Conservation (phyloP, 2,329 filamentous ascomycete species). For the Xylogone sp. region DNA sequence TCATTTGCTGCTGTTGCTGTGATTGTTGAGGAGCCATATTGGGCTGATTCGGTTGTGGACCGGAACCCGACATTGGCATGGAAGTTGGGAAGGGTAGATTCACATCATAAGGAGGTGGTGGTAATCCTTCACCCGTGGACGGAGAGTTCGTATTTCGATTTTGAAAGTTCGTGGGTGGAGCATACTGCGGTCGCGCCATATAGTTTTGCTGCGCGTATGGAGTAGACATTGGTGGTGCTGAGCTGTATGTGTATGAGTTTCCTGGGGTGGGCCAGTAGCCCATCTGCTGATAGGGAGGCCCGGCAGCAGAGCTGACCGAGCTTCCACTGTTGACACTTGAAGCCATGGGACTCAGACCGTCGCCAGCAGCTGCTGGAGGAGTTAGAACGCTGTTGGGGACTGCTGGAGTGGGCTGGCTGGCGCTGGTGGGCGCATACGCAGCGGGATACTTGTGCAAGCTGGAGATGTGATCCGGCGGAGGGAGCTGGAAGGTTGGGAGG, state of each 20-base stretch:
- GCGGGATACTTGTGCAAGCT: constrained; percentile 45
- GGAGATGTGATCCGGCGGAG: constrained; percentile 52
- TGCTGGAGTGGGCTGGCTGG: constrained; percentile 31
- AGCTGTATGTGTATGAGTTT: constrained; percentile 51
- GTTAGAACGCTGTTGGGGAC: constrained; percentile 37
- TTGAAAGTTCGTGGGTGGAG: constrained; percentile 48
- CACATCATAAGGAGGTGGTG: constrained; percentile 64
- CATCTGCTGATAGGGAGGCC: constrained; percentile 52
- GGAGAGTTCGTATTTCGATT: constrained; percentile 56
- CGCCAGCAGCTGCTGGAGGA: constrained; percentile 45
- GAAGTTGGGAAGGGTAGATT: constrained; percentile 62
- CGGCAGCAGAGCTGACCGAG: constrained; percentile 53
- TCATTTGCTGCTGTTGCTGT: constrained; percentile 33
- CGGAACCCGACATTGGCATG: constrained; percentile 51
- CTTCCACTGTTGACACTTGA: constrained; percentile 58
- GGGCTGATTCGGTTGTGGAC: constrained; percentile 31
- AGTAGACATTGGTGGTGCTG: constrained; percentile 35
- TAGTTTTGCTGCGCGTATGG: constrained; percentile 30
- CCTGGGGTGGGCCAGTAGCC: constrained; percentile 55
- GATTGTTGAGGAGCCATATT: constrained; percentile 31
- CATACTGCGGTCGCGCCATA: constrained; percentile 50
- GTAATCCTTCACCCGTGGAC: constrained; percentile 56
- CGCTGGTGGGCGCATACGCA: constrained; percentile 45
- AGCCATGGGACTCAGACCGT: constrained; percentile 59
- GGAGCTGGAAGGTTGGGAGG: constrained; percentile 67